Evolutionary conservation across 305 asterid genomes (phyloP), one percentile per base, ranked within the genome.

Genomic region (Fraxinus sp.): DNA sequence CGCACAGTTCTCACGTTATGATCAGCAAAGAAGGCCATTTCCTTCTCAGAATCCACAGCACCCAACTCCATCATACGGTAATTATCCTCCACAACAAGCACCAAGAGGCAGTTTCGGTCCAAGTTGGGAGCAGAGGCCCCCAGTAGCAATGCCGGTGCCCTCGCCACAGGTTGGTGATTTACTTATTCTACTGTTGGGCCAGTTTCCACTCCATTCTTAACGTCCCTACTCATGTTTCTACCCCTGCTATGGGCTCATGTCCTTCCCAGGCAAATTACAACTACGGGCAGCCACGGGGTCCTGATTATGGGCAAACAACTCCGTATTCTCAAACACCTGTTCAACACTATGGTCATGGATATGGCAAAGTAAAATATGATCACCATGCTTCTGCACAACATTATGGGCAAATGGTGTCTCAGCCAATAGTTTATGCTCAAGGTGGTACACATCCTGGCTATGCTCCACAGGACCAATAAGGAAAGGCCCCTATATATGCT

Each of bases 111-210:
- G 89, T 83, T 97, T 5, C 80, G 98, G 97, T 81, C 94, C 95
- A 18, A 87, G 97, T 80, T 97, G 98, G 99, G 99, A 97, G 77
- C 98, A 95, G 80, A 89, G 98, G 85, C 93, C 98, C 64, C 93
- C 94, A 28, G 78, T 97, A 26, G 87, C 95, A 43, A 85, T 91
- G 90, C 98, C 91, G 75, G 98, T 93, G 16, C 98, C 92, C 24
- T 82, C 92, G 8, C 83, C 91, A n/a, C 99, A 93, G 97, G 97
- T 92, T 85, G 84, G 92, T 86, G 75, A 36, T 79, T 80, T 68
- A 9, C 70, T 30, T 57, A 43, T 75, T 77, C 26, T 37, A 41
- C 35, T 59, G 30, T 59, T 33, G 22, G 35, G 20, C 52, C 74
- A 52, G 30, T 46, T 18, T 74, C 76, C 43, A 5, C 41, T 52